Percentiles rank a stretch among this genome's conserved stretches.
Conservation (phyloP, 2,329 filamentous ascomycete species). For the Neoarthrinium moseri region DNA sequence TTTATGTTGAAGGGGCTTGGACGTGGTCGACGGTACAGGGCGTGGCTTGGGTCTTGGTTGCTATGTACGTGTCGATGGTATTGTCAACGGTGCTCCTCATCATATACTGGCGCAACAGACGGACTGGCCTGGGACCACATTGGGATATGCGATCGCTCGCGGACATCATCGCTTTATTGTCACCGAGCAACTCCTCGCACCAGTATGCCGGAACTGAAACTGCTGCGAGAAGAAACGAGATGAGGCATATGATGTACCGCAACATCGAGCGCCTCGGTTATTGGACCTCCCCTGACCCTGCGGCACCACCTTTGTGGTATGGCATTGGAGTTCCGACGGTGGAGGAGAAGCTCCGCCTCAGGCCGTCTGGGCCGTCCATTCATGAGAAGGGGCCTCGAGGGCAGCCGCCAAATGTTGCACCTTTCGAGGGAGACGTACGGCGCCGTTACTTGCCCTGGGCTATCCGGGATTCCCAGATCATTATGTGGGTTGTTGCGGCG, state of each 20-base stretch:
- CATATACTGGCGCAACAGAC: conserved; percentile 61
- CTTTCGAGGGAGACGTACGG: conserved; percentile 52
- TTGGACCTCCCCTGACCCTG: conserved; percentile 70
- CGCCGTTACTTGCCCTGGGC: conserved; percentile 77
- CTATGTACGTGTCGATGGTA: conserved; percentile 68
- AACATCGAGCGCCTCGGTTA: conserved; percentile 77
- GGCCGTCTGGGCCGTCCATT: conserved; percentile 24
- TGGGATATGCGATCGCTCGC: conserved; percentile 85
- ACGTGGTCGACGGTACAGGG: conserved; percentile 77
- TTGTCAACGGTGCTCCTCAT: conserved; percentile 57
- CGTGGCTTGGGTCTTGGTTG: conserved; percentile 75
- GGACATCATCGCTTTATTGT: conserved; percentile 75
- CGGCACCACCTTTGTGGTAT: conserved; percentile 69
- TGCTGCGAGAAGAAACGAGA: conserved; percentile 48
- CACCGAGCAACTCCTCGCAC: conserved; percentile 73
- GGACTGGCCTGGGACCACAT: conserved; percentile 64
- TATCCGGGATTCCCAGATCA: conserved; percentile 64
- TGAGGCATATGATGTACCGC: conserved; percentile 53
- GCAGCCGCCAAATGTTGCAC: conserved; percentile 38
- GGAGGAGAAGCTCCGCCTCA: conserved; percentile 21
- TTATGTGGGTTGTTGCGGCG: conserved; percentile 62
- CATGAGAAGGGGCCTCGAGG: conserved; percentile 22
- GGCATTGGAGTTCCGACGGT: conserved; percentile 26
- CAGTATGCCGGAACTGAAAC: conserved; percentile 72
- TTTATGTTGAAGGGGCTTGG: conserved; percentile 60